Evolutionary conservation across 352 stramenopile genomes (phyloP), one percentile per base, ranked within the genome.

Genomic region (Globisporangium paroecandrum): DNA sequence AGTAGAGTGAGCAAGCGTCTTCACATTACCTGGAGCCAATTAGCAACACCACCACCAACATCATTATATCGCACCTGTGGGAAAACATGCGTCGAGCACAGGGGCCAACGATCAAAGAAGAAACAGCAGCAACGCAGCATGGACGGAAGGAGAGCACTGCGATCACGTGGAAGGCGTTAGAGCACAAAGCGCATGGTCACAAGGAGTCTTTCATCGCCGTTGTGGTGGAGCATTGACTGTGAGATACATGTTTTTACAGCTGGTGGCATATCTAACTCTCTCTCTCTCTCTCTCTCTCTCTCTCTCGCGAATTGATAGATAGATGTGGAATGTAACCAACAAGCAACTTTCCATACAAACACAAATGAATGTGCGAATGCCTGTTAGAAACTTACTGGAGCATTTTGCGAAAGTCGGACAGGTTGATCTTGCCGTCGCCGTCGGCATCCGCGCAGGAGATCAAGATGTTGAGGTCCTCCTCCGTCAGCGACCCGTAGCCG

Each of bases 391-490:
- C 27, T 65, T 15, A 81, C 65, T 84, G 72, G 1, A 95, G 68
- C 72, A 94, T 87, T 46, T 69, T 72, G 69, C 91, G 85, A 62
- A 97, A 97, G 73, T 97, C 91, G 0, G 72, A 55, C 10, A 97
- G 72, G 64, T 75, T 88, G 65, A 97, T 87, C 10, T 75, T 74
- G 2, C 91, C 90, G 62, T 97, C 90, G 29, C 75, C 76, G 67
- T 98, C 91, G 13, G 76, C 77, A 66, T 98, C 91, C 3, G 88
- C 90, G 29, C 87, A 96, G 29, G 94, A 89, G 10, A 96, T 79
- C 10, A 97, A 76, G 29, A 97, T 82, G 27, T 76, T 68, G 18
- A 97, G 61, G 68, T 97, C 90, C 29, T 97, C 89, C 24, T 97
- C 84, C 1, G 74, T 88, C 13, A 98, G 77, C 27, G 89, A 74